phyloP scores from a whole-genome alignment of 2,329 filamentous ascomycete species.

The Knufia fluminis region DNA sequence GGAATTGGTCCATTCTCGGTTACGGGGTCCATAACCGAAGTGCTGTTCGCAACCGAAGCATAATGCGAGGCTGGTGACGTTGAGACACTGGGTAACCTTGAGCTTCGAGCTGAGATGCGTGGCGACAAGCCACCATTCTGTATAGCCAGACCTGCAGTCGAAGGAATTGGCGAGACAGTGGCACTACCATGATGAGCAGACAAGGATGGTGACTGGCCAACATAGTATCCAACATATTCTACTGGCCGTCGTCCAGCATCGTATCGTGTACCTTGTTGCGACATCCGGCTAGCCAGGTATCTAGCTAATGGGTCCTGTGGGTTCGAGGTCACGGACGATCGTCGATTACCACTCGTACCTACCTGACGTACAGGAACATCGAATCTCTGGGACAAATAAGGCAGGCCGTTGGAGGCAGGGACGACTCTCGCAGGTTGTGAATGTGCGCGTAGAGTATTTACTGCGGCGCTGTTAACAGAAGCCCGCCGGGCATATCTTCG shows the following conservation, averaged over 20 bases:
- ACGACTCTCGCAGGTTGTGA: slow-evolving; percentile 42
- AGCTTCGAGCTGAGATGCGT: slow-evolving; percentile 18
- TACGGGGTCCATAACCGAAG: not conserved
- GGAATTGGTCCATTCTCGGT: slow-evolving; percentile 2
- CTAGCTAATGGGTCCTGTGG: not conserved
- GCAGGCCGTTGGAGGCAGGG: slow-evolving; percentile 24
- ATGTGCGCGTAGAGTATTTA: slow-evolving; percentile 38
- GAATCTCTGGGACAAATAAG: slow-evolving; percentile 10
- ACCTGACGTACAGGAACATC: slow-evolving; percentile 11
- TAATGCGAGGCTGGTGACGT: slow-evolving; percentile 6
- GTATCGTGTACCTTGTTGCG: slow-evolving; percentile 27
- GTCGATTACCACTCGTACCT: not conserved
- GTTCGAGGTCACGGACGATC: not conserved
- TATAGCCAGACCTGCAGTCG: slow-evolving; percentile 31
- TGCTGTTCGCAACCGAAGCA: not conserved
- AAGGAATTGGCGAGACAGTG: slow-evolving; percentile 30
- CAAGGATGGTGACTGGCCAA: slow-evolving; percentile 35
- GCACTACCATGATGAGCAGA: slow-evolving; percentile 33
- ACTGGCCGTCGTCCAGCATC: slow-evolving; percentile 30
- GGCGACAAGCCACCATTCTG: slow-evolving; percentile 31
- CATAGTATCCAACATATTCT: slow-evolving; percentile 40
- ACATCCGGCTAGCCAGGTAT: not conserved
- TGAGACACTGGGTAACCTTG: slow-evolving; percentile 5
- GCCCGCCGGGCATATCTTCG: slow-evolving; percentile 38
- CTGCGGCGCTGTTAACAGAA: slow-evolving; percentile 34